phyloP scores from a whole-genome alignment of 1,139 yeast genomes.

The Chernovozyma sophiae-reginae region DNA sequence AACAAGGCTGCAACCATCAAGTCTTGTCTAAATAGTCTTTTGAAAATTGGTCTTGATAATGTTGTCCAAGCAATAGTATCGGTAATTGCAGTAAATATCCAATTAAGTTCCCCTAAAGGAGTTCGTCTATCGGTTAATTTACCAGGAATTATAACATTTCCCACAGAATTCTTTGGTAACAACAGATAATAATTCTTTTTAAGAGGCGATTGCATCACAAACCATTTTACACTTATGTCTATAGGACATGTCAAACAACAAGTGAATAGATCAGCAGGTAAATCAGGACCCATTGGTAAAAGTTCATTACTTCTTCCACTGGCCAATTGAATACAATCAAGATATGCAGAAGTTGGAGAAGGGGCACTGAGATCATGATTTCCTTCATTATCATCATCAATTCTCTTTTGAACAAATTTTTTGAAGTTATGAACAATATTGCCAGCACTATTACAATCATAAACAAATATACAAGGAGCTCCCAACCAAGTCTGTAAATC shows the following conservation, averaged over 20 bases:
- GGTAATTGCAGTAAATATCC: slow-evolving; percentile 98
- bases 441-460: slow-evolving; percentile 94
- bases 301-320: slow-evolving; percentile 87
- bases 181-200: slow-evolving; percentile 59
- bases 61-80: slow-evolving; percentile 98
- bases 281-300: slow-evolving; percentile 87
- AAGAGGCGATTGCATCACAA: slow-evolving; percentile 77
- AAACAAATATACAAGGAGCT: slow-evolving; percentile 93
- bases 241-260: slow-evolving; percentile 95
- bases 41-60: slow-evolving; percentile 81
- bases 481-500: slow-evolving; percentile 97
- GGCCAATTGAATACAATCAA: slow-evolving; percentile 89
- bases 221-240: slow-evolving; percentile 90
- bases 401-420: slow-evolving; percentile 84
- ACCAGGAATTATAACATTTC: slow-evolving; percentile 79
- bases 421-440: slow-evolving; percentile 88
- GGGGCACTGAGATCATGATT: slow-evolving; percentile 63
- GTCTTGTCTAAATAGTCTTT: slow-evolving; percentile 88
- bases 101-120: slow-evolving; percentile 91
- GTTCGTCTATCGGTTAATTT: slow-evolving; percentile 88
- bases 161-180: slow-evolving; percentile 47
- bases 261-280: slow-evolving; percentile 95
- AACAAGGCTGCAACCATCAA: slow-evolving; percentile 95
- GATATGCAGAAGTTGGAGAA: slow-evolving; percentile 65
- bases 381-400: slow-evolving; percentile 79